These are phyloP conservation scores for Starmerella sp. DNA, from an alignment of 805 yeast species.

Conservation along the genomic window DNA sequence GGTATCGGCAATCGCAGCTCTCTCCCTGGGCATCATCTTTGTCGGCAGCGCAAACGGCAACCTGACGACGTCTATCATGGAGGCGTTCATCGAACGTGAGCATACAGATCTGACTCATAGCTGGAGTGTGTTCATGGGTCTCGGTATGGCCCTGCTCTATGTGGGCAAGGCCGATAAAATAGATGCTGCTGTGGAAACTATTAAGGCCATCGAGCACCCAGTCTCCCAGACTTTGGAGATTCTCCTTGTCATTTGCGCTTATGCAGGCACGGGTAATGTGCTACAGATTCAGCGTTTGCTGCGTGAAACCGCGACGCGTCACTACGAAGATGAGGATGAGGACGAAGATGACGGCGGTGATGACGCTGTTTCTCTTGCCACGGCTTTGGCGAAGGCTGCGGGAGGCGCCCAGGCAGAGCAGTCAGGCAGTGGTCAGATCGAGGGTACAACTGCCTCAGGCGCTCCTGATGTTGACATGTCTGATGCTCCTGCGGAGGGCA, in stretches of 20 bases:
- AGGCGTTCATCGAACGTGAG: constrained; percentile 78
- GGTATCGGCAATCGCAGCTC: constrained; percentile 72
- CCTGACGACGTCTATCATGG: constrained; percentile 81
- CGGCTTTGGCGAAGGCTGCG: constrained; percentile 10
- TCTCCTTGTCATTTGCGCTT: constrained; percentile 82
- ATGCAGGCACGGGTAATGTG: constrained; percentile 96
- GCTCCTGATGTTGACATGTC: constrained; percentile 22
- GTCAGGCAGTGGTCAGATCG: background rate
- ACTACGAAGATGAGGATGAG: constrained; percentile 48
- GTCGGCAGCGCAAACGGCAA: constrained; percentile 96
- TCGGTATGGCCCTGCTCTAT: constrained; percentile 82
- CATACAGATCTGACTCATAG: constrained; percentile 64
- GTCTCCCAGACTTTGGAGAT: constrained; percentile 81
- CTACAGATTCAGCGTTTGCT: constrained; percentile 82
- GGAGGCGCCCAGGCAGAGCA: background rate
- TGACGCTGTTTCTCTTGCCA: constrained; percentile 6
- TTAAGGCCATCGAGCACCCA: constrained; percentile 92
- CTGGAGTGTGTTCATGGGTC: constrained; percentile 81
- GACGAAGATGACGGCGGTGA: constrained; percentile 47
- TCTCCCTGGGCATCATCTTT: constrained; percentile 85
- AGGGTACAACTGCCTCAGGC: background rate
- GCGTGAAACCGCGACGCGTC: constrained; percentile 64
- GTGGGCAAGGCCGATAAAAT: constrained; percentile 92
- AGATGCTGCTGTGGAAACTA: constrained; percentile 78
- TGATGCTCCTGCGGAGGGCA: constrained; percentile 10